Conservation (phyloP, 2,329 filamentous ascomycete species). For the Scytalidium lignicola region DNA sequence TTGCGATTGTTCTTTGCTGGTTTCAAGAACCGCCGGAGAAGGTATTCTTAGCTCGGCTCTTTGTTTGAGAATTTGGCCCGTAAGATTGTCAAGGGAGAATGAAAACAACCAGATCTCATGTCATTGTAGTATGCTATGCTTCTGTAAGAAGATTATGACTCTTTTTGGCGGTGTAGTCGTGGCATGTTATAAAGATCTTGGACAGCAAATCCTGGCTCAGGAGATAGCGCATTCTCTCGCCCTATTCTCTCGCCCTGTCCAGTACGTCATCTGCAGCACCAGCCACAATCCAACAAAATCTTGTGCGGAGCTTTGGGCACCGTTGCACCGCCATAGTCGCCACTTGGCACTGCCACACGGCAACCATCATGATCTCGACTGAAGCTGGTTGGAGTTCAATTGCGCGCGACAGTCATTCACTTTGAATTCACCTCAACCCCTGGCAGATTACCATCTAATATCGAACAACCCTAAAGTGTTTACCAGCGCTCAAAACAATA, state of each 20-base stretch:
- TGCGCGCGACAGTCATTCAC: too few species aligned
- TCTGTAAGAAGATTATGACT: too few species aligned
- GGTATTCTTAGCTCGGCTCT: neutral
- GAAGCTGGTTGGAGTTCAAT: too few species aligned
- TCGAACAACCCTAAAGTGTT: neutral
- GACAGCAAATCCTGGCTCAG: neutral
- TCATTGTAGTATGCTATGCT: too few species aligned
- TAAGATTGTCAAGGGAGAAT: too few species aligned
- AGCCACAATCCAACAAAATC: neutral
- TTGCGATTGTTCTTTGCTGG: neutral
- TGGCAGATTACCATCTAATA: too few species aligned
- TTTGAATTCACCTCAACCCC: too few species aligned
- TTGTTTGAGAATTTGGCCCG: neutral
- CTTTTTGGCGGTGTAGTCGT: neutral
- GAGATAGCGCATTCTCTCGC: neutral
- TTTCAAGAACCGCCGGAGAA: neutral
- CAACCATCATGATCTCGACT: neutral
- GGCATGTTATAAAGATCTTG: constrained; percentile 5
- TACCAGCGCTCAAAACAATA: neutral
- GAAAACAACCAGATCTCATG: too few species aligned
- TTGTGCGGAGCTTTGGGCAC: neutral
- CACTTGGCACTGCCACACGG: constrained; percentile 1
- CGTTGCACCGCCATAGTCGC: constrained; percentile 1
- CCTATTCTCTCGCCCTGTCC: neutral
- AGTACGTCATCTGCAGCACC: constrained; percentile 1